Conservation (phyloP, 305 asterid species). For the Fraxinus sp. region DNA sequence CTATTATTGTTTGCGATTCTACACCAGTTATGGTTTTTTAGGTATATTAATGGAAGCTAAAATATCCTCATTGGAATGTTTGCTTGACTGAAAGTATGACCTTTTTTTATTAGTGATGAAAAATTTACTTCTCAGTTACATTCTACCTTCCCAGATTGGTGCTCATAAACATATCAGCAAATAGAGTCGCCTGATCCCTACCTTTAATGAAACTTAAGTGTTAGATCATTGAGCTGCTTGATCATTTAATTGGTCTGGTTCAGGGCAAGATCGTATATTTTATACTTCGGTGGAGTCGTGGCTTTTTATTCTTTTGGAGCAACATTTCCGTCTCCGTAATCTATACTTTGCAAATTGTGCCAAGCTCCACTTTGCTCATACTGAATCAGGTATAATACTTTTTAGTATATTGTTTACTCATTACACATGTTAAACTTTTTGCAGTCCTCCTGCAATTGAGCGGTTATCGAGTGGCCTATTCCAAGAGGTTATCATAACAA, state of each 20-base stretch:
- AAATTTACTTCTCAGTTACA: not conserved
- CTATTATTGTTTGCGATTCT: constrained; percentile 14
- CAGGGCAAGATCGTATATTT: not conserved
- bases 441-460: constrained; percentile 96
- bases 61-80: not conserved
- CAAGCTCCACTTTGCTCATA: not conserved
- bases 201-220: not conserved
- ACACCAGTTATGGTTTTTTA: not conserved
- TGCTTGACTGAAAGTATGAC: not conserved
- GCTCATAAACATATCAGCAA: not conserved
- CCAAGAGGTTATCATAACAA: constrained; percentile 93
- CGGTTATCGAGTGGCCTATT: constrained; percentile 87
- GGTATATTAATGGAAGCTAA: constrained; percentile 5
- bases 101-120: not conserved
- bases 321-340: not conserved
- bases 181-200: not conserved
- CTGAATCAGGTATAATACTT: not conserved
- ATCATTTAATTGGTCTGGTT: not conserved
- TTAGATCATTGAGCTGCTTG: constrained; percentile 20
- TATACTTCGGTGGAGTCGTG: not conserved
- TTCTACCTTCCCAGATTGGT: not conserved
- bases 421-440: constrained; percentile 14
- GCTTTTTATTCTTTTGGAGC: constrained; percentile 1
- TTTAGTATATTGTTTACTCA: not conserved
- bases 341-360: not conserved